Conservation (phyloP, 2,329 filamentous ascomycete genomes). For the Colletotrichum endophyticum region DNA sequence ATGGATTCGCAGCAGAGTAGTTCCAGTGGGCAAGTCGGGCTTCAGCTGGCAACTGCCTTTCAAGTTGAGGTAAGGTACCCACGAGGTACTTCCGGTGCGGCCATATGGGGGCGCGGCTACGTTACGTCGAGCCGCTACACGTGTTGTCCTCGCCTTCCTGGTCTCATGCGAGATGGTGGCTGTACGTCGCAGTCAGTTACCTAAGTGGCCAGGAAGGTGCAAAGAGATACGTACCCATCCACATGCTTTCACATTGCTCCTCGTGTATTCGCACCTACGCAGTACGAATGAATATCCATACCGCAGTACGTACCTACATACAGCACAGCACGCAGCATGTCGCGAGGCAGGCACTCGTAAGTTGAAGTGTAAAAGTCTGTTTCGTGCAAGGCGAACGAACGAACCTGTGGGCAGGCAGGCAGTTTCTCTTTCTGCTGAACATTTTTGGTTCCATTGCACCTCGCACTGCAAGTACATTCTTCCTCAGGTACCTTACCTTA, state of each 20-base stretch:
- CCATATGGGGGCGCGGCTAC: neutral
- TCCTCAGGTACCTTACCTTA: too few species aligned
- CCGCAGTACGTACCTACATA: neutral
- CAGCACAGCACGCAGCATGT: too few species aligned
- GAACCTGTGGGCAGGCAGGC: neutral
- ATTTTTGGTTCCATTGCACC: neutral
- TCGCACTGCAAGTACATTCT: too few species aligned
- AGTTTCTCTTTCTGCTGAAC: neutral
- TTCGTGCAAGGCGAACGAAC: slow-evolving; percentile 1
- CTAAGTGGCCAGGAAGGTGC: neutral
- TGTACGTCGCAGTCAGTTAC: neutral
- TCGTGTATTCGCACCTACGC: neutral
- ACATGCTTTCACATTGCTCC: neutral
- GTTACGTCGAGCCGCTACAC: neutral
- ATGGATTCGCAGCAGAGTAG: neutral
- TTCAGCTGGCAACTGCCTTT: neutral
- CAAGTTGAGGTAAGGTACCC: neutral
- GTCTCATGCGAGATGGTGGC: neutral
- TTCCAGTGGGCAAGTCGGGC: neutral
- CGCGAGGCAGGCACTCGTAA: too few species aligned
- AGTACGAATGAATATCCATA: neutral
- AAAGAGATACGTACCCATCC: neutral
- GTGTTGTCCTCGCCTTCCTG: neutral
- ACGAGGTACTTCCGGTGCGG: neutral
- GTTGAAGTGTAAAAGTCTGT: neutral